Evolutionary conservation across 1,139 yeast species (phyloP).

Genomic region (Neolecta irregularis): DNA sequence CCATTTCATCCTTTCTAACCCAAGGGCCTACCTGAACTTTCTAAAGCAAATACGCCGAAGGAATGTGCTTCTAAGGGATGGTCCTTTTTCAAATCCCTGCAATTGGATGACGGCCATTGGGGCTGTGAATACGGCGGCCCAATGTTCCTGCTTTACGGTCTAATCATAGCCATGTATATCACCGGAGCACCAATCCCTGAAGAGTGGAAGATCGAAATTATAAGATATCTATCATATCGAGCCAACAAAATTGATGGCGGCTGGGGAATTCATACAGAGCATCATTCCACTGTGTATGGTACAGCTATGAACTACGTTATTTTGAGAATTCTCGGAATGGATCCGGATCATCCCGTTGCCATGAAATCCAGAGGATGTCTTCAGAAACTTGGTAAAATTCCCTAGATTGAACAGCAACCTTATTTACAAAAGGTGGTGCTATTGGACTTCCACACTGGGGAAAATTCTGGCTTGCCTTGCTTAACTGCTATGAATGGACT

Average conservation of each 20-base stretch:
- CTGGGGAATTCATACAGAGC: conserved; percentile 90
- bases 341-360: conserved; percentile 60
- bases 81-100: conserved; percentile 48
- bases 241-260: conserved; percentile 99
- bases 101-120: conserved; percentile 59
- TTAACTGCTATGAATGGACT: conserved; percentile 80
- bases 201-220: conserved; percentile 50
- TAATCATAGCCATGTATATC: conserved; percentile 58
- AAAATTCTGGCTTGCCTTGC: conserved; percentile 69
- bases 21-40: conserved; percentile 13
- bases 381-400: conserved; percentile 29
- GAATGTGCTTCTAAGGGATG: conserved; percentile 68
- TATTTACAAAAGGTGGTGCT: conserved; percentile 58
- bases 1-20: conserved; percentile 18
- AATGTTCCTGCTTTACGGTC: conserved; percentile 90
- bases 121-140: conserved; percentile 95
- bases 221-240: conserved; percentile 69
- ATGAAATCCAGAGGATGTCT: conserved; percentile 63
- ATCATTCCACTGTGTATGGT: conserved; percentile 89
- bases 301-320: conserved; percentile 74
- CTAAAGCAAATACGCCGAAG: conserved; percentile 29
- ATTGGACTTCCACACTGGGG: conserved; percentile 94
- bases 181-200: conserved; percentile 55
- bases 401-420: background rate
- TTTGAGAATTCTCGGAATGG: conserved; percentile 62